These are phyloP conservation scores for Pichia cephalocereana DNA, from an alignment of 805 yeast species.

Conservation along the genomic window DNA sequence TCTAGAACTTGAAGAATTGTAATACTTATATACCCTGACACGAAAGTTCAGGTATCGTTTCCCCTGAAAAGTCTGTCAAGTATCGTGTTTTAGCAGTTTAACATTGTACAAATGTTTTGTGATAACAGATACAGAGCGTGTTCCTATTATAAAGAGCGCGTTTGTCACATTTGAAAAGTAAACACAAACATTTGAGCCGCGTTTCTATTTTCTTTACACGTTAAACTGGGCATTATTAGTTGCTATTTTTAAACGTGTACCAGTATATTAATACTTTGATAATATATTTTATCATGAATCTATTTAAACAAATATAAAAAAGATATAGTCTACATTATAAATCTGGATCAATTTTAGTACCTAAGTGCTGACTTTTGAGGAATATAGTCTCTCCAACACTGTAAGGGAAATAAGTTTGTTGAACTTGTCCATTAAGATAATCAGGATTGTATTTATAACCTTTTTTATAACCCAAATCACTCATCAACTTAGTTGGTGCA, in stretches of 20 bases:
- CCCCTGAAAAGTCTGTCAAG: background rate
- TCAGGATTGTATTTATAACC: conserved; percentile 87
- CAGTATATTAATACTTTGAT: no score
- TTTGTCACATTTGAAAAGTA: background rate
- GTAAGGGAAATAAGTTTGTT: conserved; percentile 69
- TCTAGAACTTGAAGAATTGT: no score
- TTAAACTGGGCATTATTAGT: no score
- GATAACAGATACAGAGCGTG: background rate
- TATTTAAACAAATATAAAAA: no score
- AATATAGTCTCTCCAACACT: conserved; percentile 41
- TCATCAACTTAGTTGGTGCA: conserved; percentile 91
- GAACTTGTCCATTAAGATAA: conserved; percentile 59
- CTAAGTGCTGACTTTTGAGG: conserved; percentile 49
- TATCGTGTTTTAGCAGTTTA: background rate
- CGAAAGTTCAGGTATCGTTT: background rate
- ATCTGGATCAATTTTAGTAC: conserved; percentile 37
- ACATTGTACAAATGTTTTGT: no score
- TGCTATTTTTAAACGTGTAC: no score
- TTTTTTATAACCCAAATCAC: conserved; percentile 75
- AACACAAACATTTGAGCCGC: background rate
- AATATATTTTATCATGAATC: no score
- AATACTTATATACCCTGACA: background rate
- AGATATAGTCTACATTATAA: conserved; percentile 9
- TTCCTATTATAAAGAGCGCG: background rate
- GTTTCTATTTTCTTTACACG: background rate